These are phyloP conservation scores for Cytospora mali DNA, from an alignment of 2,329 filamentous ascomycete genomes.

Conservation along the genomic window DNA sequence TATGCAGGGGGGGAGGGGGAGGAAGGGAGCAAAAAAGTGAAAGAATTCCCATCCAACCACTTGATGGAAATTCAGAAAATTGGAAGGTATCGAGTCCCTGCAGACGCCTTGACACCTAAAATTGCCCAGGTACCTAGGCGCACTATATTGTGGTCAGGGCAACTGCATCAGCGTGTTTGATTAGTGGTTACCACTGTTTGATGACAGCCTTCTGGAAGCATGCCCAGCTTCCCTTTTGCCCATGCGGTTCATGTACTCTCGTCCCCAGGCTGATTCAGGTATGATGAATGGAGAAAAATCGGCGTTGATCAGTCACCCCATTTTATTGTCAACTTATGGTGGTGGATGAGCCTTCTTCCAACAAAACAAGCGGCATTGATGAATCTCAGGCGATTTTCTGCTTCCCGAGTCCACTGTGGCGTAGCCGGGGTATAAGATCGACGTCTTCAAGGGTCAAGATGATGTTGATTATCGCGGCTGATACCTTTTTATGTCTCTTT, in stretches of 20 bases:
- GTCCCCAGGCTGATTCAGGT: not conserved
- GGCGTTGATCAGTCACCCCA: constrained; percentile 18
- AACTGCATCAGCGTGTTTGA: not conserved
- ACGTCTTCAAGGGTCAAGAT: not conserved
- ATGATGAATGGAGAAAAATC: constrained; percentile 7
- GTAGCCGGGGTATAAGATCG: not conserved
- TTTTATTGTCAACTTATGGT: constrained; percentile 14
- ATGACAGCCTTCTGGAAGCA: constrained; percentile 10
- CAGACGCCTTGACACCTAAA: constrained; percentile 3
- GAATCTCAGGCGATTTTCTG: not conserved
- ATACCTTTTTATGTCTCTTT: not conserved
- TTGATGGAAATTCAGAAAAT: not conserved
- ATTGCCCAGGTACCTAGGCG: too few relatives aligned
- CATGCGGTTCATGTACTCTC: not conserved
- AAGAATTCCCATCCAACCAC: not conserved
- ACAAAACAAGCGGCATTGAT: not conserved
- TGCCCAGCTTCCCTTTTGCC: not conserved
- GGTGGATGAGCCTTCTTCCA: constrained; percentile 2
- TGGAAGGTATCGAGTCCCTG: constrained; percentile 12
- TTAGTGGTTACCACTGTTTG: not conserved
- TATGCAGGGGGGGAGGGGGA: not conserved
- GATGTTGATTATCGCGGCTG: not conserved
- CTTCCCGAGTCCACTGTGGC: constrained; percentile 1
- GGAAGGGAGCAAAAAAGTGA: not conserved
- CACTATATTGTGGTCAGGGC: not conserved